Conservation (phyloP, 164 flowering plant genomes). For the Vitis amurensis region DNA sequence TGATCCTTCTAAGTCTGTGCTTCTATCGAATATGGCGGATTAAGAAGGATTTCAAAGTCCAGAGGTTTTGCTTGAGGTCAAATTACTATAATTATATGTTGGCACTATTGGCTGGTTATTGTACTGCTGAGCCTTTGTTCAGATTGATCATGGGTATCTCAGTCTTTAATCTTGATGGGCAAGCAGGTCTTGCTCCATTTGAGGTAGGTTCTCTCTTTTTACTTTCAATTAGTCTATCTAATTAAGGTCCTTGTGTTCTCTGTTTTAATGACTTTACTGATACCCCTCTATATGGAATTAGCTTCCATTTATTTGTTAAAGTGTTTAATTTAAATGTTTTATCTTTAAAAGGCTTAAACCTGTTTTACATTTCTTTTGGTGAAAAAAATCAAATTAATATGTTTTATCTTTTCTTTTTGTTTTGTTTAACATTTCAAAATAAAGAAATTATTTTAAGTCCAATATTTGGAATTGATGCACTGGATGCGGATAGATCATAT, state of each 20-base stretch:
- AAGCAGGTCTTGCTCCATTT: slow-evolving; percentile 68
- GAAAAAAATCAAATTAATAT: too few relatives aligned
- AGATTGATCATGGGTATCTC: slow-evolving; percentile 88
- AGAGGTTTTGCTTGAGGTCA: slow-evolving; percentile 67
- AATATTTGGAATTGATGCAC: too few relatives aligned
- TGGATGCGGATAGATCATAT: too few relatives aligned
- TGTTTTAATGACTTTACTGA: not conserved
- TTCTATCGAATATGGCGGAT: slow-evolving; percentile 71
- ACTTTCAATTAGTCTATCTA: too few relatives aligned
- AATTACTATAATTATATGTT: slow-evolving; percentile 62
- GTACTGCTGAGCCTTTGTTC: slow-evolving; percentile 75
- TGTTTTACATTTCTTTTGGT: too few relatives aligned
- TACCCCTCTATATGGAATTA: too few relatives aligned
- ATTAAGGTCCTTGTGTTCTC: not conserved
- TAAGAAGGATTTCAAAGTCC: slow-evolving; percentile 51
- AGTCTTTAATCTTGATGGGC: slow-evolving; percentile 66
- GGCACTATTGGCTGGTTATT: slow-evolving; percentile 64
- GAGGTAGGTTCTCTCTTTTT: slow-evolving; percentile 52
- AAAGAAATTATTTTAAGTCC: too few relatives aligned
- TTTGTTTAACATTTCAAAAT: too few relatives aligned
- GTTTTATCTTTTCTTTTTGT: too few relatives aligned
- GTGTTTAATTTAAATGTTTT: too few relatives aligned
- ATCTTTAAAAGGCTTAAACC: too few relatives aligned
- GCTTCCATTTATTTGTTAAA: too few relatives aligned
- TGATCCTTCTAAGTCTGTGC: slow-evolving; percentile 70